Evolutionary conservation across 768 basidiomycete genomes (phyloP).

Genomic region (Pulveroboletus sp.): DNA sequence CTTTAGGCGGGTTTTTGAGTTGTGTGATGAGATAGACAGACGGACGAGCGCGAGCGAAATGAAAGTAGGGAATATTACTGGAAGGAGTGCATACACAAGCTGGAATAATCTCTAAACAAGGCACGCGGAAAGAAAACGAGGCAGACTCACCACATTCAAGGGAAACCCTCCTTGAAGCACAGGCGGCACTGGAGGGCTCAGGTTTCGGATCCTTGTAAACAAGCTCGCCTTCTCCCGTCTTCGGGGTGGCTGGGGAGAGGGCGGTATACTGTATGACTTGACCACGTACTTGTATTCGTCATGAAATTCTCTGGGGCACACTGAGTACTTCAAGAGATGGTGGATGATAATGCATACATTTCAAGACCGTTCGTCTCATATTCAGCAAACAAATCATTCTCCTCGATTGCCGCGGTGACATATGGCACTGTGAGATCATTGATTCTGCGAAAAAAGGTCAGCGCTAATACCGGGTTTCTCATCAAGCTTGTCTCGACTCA

Average conservation of each 20-base stretch:
- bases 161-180: conserved; percentile 61
- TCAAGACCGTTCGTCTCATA: conserved; percentile 55
- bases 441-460: conserved; percentile 43
- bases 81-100: conserved; percentile 55
- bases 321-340: conserved; percentile 4
- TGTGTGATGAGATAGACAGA: conserved; percentile 53
- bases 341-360: conserved; percentile 43
- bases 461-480: not conserved
- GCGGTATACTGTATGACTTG: conserved; percentile 47
- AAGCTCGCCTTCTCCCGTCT: conserved; percentile 40
- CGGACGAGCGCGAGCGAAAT: conserved; percentile 54
- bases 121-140: not conserved
- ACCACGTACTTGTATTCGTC: conserved; percentile 58
- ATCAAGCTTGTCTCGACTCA: conserved; percentile 30
- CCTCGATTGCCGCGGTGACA: conserved; percentile 71
- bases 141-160: conserved; percentile 58
- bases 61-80: conserved; percentile 62
- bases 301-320: conserved; percentile 45
- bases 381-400: conserved; percentile 61
- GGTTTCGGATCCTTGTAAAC: conserved; percentile 41
- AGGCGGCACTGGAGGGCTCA: conserved; percentile 54
- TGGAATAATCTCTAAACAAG: conserved; percentile 22
- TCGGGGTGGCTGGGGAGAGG: conserved; percentile 41
- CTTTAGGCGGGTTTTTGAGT: conserved; percentile 64
- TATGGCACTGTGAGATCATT: conserved; percentile 84